Evolutionary conservation across 1,139 yeast species (phyloP).

Genomic region (Blastobotrys petasosporus): DNA sequence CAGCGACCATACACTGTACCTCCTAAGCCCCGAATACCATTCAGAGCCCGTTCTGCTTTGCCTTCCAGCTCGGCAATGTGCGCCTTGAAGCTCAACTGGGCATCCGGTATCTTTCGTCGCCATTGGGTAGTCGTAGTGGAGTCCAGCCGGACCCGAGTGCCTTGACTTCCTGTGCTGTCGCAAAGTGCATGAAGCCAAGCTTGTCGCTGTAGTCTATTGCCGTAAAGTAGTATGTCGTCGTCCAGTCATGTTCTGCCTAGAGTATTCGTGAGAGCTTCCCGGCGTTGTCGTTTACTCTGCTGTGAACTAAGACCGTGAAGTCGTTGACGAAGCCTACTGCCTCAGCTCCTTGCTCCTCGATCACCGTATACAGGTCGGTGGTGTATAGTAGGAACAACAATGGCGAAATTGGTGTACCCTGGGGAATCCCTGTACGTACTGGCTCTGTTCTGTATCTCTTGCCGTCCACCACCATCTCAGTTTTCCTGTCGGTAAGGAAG

Average conservation of each 20-base stretch:
- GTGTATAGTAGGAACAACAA: slow-evolving; percentile 18
- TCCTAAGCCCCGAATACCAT: too few species aligned
- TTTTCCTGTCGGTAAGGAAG: slow-evolving; percentile 7
- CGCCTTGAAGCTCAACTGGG: too few species aligned
- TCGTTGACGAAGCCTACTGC: slow-evolving; percentile 18
- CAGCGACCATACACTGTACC: too few species aligned
- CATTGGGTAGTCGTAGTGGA: too few species aligned
- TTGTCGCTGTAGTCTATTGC: background rate
- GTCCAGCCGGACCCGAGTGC: background rate
- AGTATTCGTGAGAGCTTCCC: background rate
- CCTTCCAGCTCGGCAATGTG: too few species aligned
- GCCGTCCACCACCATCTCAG: slow-evolving; percentile 6
- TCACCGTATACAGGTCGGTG: slow-evolving; percentile 12
- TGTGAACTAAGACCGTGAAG: slow-evolving; percentile 13
- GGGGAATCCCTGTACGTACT: slow-evolving; percentile 18
- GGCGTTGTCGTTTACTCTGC: background rate
- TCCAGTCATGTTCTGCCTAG: background rate
- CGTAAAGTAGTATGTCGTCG: background rate
- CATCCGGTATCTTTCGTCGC: too few species aligned
- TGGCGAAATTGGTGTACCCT: slow-evolving; percentile 21
- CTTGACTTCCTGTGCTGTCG: background rate
- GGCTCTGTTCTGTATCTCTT: background rate
- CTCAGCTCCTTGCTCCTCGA: slow-evolving; percentile 11
- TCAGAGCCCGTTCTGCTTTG: too few species aligned
- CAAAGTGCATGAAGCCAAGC: slow-evolving; percentile 1